Conservation (phyloP, 257 asterid species). For the Jacaranda copaia region DNA sequence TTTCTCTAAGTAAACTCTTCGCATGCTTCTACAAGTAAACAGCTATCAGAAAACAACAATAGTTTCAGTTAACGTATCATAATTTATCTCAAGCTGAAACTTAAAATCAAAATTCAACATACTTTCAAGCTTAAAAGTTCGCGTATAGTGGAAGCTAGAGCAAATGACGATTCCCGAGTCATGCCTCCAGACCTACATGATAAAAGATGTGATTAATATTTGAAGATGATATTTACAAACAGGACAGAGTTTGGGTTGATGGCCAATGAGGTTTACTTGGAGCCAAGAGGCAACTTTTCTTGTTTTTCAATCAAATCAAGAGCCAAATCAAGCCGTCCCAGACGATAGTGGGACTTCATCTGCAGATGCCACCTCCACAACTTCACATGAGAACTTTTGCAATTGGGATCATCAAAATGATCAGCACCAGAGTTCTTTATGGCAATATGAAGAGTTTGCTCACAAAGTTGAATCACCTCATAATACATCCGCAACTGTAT, state of each 20-base stretch:
- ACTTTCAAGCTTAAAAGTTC: slow-evolving; percentile 82
- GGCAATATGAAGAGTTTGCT: slow-evolving; percentile 71
- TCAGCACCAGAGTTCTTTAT: slow-evolving; percentile 59
- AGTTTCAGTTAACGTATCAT: too few species aligned
- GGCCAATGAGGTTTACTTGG: slow-evolving; percentile 53
- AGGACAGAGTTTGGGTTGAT: slow-evolving; percentile 25
- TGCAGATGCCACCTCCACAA: slow-evolving; percentile 88
- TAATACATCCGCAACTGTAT: slow-evolving; percentile 68
- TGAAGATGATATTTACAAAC: slow-evolving; percentile 28
- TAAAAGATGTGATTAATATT: slow-evolving; percentile 39
- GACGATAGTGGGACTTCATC: slow-evolving; percentile 70
- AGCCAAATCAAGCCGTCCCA: slow-evolving; percentile 86
- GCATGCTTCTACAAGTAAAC: slow-evolving; percentile 3
- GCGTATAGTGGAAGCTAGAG: slow-evolving; percentile 70
- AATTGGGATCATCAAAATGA: slow-evolving; percentile 39
- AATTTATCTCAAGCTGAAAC: neutral
- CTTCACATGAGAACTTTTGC: slow-evolving; percentile 50
- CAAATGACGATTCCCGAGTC: slow-evolving; percentile 49
- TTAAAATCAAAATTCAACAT: slow-evolving; percentile 31
- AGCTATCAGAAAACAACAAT: neutral
- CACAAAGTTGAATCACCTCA: slow-evolving; percentile 80
- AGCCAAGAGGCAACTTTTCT: slow-evolving; percentile 49
- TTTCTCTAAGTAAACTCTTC: slow-evolving; percentile 10
- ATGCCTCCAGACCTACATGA: slow-evolving; percentile 54
- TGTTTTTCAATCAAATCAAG: slow-evolving; percentile 81